Percentiles rank a stretch among this genome's conserved stretches.
These are phyloP conservation scores for Eucalyptus virginea DNA, from an alignment of 345 rosid genomes.

Conservation along the genomic window DNA sequence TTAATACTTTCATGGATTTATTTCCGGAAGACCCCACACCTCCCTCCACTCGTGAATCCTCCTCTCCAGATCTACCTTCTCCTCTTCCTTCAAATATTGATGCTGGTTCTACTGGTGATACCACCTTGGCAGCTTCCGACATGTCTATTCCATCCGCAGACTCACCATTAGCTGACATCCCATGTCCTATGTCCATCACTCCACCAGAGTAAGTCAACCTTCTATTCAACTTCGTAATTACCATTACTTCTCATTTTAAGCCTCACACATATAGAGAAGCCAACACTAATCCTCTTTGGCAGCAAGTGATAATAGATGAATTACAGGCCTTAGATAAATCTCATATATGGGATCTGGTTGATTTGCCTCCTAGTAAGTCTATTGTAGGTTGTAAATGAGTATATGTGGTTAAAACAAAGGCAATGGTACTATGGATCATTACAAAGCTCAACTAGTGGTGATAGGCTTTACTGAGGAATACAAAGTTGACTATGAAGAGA, in stretches of 20 bases:
- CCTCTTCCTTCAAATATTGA: not conserved
- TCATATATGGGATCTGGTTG: not conserved
- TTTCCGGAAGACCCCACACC: not conserved
- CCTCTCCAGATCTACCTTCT: not conserved
- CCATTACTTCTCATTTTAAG: not conserved
- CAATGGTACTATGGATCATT: not conserved
- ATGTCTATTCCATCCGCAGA: not conserved
- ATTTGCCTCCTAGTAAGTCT: not conserved
- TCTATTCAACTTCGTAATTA: not conserved
- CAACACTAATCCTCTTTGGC: not conserved
- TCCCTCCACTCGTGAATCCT: not conserved
- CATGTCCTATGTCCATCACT: not conserved
- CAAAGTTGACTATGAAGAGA: not conserved
- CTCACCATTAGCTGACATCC: not conserved
- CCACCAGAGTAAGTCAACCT: not conserved
- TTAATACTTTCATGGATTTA: not conserved
- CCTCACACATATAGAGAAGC: not conserved
- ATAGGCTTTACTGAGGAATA: not conserved
- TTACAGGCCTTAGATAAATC: too few relatives aligned
- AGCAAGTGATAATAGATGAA: too few relatives aligned
- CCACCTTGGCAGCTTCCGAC: not conserved
- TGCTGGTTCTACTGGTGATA: accelerated
- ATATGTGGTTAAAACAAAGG: not conserved
- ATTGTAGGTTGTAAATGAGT: not conserved
- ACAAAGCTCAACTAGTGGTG: not conserved